These are phyloP conservation scores for Starmerella floris DNA, from an alignment of 805 yeast genomes.

Conservation along the genomic window DNA sequence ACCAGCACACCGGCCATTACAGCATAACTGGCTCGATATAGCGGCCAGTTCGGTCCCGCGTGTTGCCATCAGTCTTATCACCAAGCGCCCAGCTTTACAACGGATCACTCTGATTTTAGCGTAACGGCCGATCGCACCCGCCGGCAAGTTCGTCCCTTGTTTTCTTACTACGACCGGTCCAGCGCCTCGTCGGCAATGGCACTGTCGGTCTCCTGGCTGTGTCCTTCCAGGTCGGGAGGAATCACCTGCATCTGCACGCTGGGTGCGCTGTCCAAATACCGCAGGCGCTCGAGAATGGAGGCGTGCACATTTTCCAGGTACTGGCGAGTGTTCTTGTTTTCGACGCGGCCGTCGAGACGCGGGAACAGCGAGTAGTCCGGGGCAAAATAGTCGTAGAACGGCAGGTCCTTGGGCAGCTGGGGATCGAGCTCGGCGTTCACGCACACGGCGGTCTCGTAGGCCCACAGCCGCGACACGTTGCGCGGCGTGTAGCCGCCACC, in stretches of 20 bases:
- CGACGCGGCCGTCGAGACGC: slow-evolving; percentile 59
- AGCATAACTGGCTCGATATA: no score
- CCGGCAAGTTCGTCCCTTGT: no score
- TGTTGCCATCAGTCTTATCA: no score
- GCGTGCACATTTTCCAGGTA: slow-evolving; percentile 68
- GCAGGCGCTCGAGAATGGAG: slow-evolving; percentile 63
- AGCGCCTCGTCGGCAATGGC: slow-evolving; percentile 26
- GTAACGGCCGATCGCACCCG: no score
- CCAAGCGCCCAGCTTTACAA: no score
- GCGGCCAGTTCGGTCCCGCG: no score
- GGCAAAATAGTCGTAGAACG: slow-evolving; percentile 70
- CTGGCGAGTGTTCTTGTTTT: slow-evolving; percentile 71
- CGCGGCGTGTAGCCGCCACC: slow-evolving; percentile 99
- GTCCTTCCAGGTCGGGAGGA: slow-evolving; percentile 50
- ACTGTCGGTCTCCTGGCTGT: slow-evolving; percentile 28
- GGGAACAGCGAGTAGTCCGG: slow-evolving; percentile 91
- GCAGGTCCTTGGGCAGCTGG: slow-evolving; percentile 60
- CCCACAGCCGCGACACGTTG: slow-evolving; percentile 92
- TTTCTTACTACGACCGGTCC: no score
- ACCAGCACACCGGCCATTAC: no score
- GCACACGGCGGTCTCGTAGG: slow-evolving; percentile 79
- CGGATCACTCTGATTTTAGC: no score
- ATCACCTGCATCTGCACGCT: slow-evolving; percentile 83
- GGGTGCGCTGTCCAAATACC: slow-evolving; percentile 82
- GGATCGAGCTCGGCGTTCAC: slow-evolving; percentile 64